Evolutionary conservation across 495 filamentous ascomycete genomes (phyloP).

Genomic region (Chaetomium fimeti): DNA sequence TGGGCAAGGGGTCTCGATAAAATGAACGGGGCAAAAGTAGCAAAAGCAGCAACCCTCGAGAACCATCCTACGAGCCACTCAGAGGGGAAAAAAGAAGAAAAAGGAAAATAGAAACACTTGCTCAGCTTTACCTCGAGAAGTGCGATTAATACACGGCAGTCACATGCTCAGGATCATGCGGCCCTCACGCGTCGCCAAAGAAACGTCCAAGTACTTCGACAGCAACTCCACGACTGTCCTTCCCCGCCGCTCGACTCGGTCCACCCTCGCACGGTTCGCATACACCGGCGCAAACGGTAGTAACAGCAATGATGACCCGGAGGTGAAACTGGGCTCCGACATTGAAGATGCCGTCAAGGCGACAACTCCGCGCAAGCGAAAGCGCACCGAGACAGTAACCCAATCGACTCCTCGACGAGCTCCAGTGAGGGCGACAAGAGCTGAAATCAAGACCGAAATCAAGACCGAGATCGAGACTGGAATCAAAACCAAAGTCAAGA

Average conservation of each 20-base stretch:
- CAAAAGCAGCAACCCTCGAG: neutral
- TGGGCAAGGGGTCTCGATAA: neutral
- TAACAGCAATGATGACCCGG: constrained; percentile 27
- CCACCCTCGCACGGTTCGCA: constrained; percentile 45
- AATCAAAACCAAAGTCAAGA: constrained; percentile 15
- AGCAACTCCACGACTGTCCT: constrained; percentile 23
- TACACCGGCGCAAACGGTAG: constrained; percentile 30
- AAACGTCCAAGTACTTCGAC: constrained; percentile 51
- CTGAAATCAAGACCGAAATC: constrained; percentile 20
- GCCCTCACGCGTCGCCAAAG: constrained; percentile 58
- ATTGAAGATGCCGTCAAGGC: constrained; percentile 62
- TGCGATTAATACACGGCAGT: too few relatives aligned
- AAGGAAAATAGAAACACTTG: too few relatives aligned
- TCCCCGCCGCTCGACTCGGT: constrained; percentile 49
- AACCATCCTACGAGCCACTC: neutral
- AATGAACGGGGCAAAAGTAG: neutral
- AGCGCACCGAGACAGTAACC: constrained; percentile 41
- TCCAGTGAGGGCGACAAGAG: constrained; percentile 5
- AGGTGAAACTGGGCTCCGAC: constrained; percentile 44
- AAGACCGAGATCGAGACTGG: constrained; percentile 22
- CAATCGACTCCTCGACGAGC: constrained; percentile 5
- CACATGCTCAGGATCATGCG: constrained; percentile 50
- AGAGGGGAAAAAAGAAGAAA: too few relatives aligned
- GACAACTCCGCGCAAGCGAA: constrained; percentile 49
- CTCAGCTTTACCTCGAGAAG: too few relatives aligned